Evolutionary conservation across 2,329 filamentous ascomycete species (phyloP).

Genomic region (Colletotrichum liriopes): DNA sequence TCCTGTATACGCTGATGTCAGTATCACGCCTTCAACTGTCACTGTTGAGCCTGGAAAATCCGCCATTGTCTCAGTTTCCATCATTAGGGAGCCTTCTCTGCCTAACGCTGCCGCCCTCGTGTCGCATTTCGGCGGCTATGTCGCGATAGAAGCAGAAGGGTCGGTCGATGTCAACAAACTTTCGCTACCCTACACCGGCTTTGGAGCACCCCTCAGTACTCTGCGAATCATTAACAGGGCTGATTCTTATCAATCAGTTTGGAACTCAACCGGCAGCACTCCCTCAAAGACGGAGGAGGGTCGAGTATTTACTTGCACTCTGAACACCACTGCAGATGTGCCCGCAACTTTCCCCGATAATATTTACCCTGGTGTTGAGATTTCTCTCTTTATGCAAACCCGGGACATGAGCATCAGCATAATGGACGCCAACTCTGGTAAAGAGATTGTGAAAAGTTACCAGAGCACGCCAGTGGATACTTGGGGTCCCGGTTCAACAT

Average conservation of each 20-base stretch:
- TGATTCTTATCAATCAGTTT: constrained; percentile 13
- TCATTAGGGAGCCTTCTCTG: constrained; percentile 32
- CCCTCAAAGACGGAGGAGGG: not conserved
- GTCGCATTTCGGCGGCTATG: constrained; percentile 50
- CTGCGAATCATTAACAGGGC: constrained; percentile 9
- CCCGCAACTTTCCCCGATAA: constrained; percentile 22
- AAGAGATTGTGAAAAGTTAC: not conserved
- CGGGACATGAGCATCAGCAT: constrained; percentile 8
- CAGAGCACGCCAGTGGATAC: constrained; percentile 1
- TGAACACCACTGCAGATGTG: not conserved
- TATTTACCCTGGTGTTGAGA: constrained; percentile 13
- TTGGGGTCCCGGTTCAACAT: not conserved
- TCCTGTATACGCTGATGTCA: constrained; percentile 11
- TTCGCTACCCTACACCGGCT: constrained; percentile 23
- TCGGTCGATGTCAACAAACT: constrained; percentile 25
- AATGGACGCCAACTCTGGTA: constrained; percentile 8
- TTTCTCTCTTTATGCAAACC: not conserved
- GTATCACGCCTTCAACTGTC: constrained; percentile 30
- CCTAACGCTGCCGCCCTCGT: constrained; percentile 44
- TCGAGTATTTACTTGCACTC: constrained; percentile 15
- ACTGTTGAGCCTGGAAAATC: constrained; percentile 43
- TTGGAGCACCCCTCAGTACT: constrained; percentile 17
- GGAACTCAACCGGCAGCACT: not conserved
- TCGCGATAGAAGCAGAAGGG: constrained; percentile 45
- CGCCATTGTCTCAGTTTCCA: constrained; percentile 43